Conservation (phyloP, 768 basidiomycete species). For the Mycena sanguinolenta region DNA sequence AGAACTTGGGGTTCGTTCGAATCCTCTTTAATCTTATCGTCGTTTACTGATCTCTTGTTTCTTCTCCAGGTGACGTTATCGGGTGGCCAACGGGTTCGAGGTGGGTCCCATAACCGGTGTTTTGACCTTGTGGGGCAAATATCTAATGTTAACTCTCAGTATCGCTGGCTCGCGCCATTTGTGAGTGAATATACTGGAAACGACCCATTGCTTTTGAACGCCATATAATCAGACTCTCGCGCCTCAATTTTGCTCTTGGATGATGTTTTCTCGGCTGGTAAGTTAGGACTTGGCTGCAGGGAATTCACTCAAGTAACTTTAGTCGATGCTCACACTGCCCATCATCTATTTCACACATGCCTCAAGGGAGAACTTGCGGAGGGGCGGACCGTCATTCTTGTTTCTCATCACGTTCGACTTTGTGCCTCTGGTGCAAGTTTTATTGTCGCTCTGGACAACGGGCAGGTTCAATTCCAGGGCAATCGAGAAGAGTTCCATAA, state of each 20-base stretch:
- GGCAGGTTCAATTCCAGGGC: constrained; percentile 81
- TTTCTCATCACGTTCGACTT: constrained; percentile 94
- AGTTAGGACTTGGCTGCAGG: neutral
- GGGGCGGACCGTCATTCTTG: constrained; percentile 90
- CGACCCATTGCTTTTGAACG: neutral
- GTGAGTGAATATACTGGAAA: neutral
- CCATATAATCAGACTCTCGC: constrained; percentile 64
- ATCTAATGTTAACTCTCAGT: constrained; percentile 51
- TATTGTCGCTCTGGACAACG: constrained; percentile 87
- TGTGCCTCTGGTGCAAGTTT: constrained; percentile 84
- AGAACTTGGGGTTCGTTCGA: constrained; percentile 32
- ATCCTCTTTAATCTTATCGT: neutral
- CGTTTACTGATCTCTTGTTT: neutral
- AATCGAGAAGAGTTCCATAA: constrained; percentile 68
- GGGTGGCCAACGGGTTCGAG: constrained; percentile 67
- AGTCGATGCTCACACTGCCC: constrained; percentile 94
- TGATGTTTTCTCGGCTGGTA: constrained; percentile 77
- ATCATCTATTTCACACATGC: constrained; percentile 88
- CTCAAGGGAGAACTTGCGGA: constrained; percentile 85
- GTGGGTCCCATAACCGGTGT: neutral
- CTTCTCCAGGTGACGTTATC: constrained; percentile 56
- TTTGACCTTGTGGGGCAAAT: constrained; percentile 35
- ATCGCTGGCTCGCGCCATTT: constrained; percentile 89
- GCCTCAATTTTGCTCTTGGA: constrained; percentile 87
- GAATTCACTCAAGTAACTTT: neutral